Percentiles rank a stretch among this genome's conserved stretches.
Evolutionary conservation across 805 yeast genomes (phyloP).

Genomic region (Lipomyces chichibuensis): DNA sequence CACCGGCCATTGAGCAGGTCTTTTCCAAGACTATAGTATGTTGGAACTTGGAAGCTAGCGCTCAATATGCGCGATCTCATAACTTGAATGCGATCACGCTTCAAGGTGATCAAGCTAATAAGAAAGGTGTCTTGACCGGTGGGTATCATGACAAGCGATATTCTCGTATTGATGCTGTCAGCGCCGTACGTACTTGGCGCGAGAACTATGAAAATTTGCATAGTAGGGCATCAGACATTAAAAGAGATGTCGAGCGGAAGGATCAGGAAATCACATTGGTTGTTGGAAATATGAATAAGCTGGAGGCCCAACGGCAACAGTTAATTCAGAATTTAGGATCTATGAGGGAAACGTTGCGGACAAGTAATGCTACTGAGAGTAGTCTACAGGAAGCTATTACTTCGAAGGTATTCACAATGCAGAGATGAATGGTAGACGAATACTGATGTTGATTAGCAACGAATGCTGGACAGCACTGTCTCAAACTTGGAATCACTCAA

Average conservation of each 20-base stretch:
- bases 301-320: slow-evolving; percentile 50
- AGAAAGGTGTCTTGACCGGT: slow-evolving; percentile 82
- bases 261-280: slow-evolving; percentile 58
- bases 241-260: slow-evolving; percentile 47
- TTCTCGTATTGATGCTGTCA: slow-evolving; percentile 73
- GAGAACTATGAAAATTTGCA: slow-evolving; percentile 51
- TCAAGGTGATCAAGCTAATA: slow-evolving; percentile 89
- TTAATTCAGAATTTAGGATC: slow-evolving; percentile 51
- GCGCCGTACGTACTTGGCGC: slow-evolving; percentile 57
- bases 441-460: slow-evolving; percentile 39
- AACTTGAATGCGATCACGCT: slow-evolving; percentile 79
- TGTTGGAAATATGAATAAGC: slow-evolving; percentile 51
- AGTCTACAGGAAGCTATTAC: slow-evolving; percentile 24
- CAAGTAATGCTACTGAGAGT: slow-evolving; percentile 12
- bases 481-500: slow-evolving; percentile 46
- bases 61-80: slow-evolving; percentile 62
- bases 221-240: slow-evolving; percentile 48
- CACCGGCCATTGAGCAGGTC: slow-evolving; percentile 72
- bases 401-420: slow-evolving; percentile 26
- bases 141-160: slow-evolving; percentile 74
- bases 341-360: slow-evolving; percentile 46
- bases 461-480: slow-evolving; percentile 51
- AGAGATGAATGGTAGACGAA: neutral
- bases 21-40: slow-evolving; percentile 83
- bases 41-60: slow-evolving; percentile 66